Evolutionary conservation across 768 basidiomycete species (phyloP).

Genomic region (Boletus subparvulus): DNA sequence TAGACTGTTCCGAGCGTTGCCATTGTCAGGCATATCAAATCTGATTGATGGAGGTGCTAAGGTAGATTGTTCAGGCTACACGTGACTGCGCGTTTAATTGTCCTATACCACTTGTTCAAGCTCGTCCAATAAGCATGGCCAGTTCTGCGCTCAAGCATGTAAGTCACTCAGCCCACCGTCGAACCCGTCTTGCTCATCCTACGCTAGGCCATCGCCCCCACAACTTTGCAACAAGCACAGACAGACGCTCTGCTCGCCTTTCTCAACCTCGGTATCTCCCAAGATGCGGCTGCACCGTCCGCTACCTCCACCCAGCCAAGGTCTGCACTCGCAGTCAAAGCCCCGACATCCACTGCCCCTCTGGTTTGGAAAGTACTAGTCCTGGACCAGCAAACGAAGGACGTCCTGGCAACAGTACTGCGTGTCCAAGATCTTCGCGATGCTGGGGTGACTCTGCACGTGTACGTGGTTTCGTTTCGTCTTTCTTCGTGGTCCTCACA

Average conservation of each 20-base stretch:
- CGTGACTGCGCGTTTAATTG: conserved; percentile 19
- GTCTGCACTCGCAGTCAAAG: conserved; percentile 45
- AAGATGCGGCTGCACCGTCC: conserved; percentile 37
- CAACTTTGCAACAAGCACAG: conserved; percentile 85
- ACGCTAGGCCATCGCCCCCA: conserved; percentile 40
- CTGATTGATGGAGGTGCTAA: no score
- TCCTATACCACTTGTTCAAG: neutral
- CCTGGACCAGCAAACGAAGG: conserved; percentile 93
- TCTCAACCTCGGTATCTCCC: conserved; percentile 69
- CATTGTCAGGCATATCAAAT: no score
- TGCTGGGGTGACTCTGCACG: conserved; percentile 95
- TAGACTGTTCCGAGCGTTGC: no score
- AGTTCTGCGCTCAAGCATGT: conserved; percentile 48
- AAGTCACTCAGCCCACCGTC: conserved; percentile 7
- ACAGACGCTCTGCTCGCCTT: conserved; percentile 81
- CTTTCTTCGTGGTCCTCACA: conserved; percentile 2
- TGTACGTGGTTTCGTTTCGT: conserved; percentile 55
- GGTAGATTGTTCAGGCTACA: neutral
- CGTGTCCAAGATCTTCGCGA: conserved; percentile 96
- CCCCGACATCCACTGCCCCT: conserved; percentile 56
- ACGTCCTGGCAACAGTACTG: conserved; percentile 91
- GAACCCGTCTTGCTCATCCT: conserved; percentile 27
- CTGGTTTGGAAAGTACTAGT: conserved; percentile 97
- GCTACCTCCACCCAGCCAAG: conserved; percentile 15
- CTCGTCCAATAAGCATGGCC: conserved; percentile 36